Conservation (phyloP, 169 alveolate species). For the Plasmodium sp. region DNA sequence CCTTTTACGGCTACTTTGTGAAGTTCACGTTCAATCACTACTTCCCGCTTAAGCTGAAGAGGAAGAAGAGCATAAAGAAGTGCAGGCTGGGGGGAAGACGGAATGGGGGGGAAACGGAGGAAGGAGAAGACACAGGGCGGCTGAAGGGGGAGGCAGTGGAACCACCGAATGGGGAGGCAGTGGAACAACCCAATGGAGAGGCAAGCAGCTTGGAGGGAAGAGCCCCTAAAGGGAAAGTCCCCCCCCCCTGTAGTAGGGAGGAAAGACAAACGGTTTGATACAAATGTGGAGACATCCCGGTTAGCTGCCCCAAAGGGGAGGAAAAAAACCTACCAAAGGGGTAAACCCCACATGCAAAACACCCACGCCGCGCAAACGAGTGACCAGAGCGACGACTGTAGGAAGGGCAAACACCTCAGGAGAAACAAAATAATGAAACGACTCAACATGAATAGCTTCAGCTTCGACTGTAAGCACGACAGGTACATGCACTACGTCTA, state of each 20-base stretch:
- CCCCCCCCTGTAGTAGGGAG: neutral
- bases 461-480: constrained; percentile 9
- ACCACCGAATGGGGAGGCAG: neutral
- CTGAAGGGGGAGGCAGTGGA: neutral
- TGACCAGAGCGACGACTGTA: neutral
- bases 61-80: neutral
- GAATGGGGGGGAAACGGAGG: neutral
- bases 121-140: neutral
- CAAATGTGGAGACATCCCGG: neutral
- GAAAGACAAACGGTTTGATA: neutral
- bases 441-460: constrained; percentile 13
- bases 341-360: neutral
- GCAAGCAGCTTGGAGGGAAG: neutral
- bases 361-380: neutral
- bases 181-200: neutral
- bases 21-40: constrained; percentile 53
- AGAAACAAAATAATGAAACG: constrained; percentile 3
- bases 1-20: constrained; percentile 49
- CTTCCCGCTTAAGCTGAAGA: constrained; percentile 36
- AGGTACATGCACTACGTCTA: constrained; percentile 48
- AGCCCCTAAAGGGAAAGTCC: neutral
- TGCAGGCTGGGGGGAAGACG: neutral
- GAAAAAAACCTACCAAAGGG: neutral
- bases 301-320: neutral
- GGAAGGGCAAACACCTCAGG: neutral